These are phyloP conservation scores for Apiotrichum montevideense DNA, from an alignment of 1,284 basidiomycete genomes.

Conservation along the genomic window DNA sequence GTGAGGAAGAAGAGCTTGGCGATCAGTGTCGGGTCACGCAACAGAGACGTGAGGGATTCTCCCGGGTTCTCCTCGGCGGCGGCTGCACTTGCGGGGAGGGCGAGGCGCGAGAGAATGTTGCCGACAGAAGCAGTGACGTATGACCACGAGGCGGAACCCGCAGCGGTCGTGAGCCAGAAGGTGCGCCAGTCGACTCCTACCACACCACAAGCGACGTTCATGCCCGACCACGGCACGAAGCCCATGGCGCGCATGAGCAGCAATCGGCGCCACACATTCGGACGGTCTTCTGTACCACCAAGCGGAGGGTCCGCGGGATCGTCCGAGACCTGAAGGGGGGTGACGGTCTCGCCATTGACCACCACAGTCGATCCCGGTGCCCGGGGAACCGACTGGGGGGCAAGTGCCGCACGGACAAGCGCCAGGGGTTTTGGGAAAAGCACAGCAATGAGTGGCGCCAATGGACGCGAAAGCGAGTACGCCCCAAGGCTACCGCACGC, in stretches of 20 bases:
- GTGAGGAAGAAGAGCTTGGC: conserved; percentile 46
- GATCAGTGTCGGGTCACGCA: conserved; percentile 47
- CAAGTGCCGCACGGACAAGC: conserved; percentile 51
- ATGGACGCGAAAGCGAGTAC: conserved; percentile 68
- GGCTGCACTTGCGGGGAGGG: conserved; percentile 22
- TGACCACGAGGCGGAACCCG: conserved; percentile 77
- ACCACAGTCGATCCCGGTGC: background rate
- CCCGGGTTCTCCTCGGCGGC: conserved; percentile 19
- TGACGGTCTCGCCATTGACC: conserved; percentile 37
- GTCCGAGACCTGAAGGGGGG: conserved; percentile 32
- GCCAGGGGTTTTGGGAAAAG: conserved; percentile 76
- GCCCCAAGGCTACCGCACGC: conserved; percentile 76
- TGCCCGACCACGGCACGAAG: conserved; percentile 86
- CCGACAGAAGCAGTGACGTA: conserved; percentile 47
- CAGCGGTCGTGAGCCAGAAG: conserved; percentile 68
- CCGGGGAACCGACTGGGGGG: conserved; percentile 27
- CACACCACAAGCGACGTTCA: conserved; percentile 88
- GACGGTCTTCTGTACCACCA: conserved; percentile 23
- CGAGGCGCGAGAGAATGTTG: conserved; percentile 42
- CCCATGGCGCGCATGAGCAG: conserved; percentile 79
- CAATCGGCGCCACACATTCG: conserved; percentile 70
- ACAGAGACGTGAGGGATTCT: conserved; percentile 42
- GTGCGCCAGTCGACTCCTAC: conserved; percentile 76
- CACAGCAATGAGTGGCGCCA: conserved; percentile 71
- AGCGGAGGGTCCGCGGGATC: conserved; percentile 26